Base-by-base conservation (phyloP, 768 basidiomycete species). In the Paxillus rubicundulus region DNA sequence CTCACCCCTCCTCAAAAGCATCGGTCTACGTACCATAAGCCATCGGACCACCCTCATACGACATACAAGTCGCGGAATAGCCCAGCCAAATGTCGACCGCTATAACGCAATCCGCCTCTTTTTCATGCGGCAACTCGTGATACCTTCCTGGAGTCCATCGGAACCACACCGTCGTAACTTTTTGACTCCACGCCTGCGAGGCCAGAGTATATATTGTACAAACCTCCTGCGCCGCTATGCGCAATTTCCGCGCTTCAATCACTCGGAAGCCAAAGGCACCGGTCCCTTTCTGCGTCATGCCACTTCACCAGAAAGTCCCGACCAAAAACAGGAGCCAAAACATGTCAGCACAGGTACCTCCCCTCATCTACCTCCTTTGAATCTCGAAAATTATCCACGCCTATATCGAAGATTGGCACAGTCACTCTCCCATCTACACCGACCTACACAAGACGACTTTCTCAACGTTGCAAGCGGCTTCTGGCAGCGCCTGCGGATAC, bases 381-480 rank as follows among this genome's bases (percentile, higher is more conserved):
- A 76, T 56, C 68, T 80, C 34, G 83, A 90, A 47, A 80, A 88
- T 60, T 93, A 93, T 63, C 82, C 92, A 3, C 78, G 75, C n/a
- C 86, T 92, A 62, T 88, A 92, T 60, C 85, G 83, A 38, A 79
- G 83, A n/a, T 77, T 94, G 8, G 90, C 90, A 0, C 67, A 81
- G 56, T 87, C 88, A 24, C 74, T 93, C 18, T 92, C 92, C 4
- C 86, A 85, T 62, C 74, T 82, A 44, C 85, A 83, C 56, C 77
- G 87, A 34, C 96, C 94, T 1, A 90, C 92, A 0, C 82, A 86
- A 39, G 94, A 97, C 41, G 92, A 98, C 65, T 86, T 98, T 53
- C 78, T 98, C 33, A 82, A 81, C 17, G 87, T 92, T 4, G 86
- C 95, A 4, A 88, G 80, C 28, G 85, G 87, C n/a, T 94, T 95